Conservation (phyloP, 2,329 filamentous ascomycete species). For the Colletotrichum sansevieriae region DNA sequence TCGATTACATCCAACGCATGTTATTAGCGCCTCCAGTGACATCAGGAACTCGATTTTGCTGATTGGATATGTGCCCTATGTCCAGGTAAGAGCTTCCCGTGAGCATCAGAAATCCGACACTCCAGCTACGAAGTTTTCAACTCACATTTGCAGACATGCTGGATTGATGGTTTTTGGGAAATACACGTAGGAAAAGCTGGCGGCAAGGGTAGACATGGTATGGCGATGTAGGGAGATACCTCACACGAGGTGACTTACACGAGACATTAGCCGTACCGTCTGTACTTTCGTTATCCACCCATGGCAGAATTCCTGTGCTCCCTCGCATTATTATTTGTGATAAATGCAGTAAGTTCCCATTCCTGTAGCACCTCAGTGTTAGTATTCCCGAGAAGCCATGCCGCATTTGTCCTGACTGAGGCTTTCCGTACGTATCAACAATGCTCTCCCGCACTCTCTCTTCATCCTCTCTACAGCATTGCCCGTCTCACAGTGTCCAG, state of each 20-base stretch:
- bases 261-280: constrained; percentile 12
- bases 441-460: neutral
- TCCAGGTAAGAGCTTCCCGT: neutral
- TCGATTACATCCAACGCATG: constrained; percentile 4
- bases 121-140: neutral
- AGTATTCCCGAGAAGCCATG: constrained; percentile 24
- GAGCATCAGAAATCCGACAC: neutral
- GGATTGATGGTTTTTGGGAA: no score
- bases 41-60: constrained; percentile 2
- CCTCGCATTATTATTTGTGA: neutral
- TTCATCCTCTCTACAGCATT: neutral
- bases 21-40: neutral
- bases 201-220: neutral
- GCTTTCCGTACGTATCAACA: neutral
- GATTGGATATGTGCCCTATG: constrained; percentile 4
- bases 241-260: constrained; percentile 10
- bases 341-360: neutral
- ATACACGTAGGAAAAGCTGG: neutral
- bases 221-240: constrained; percentile 14
- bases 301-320: constrained; percentile 2
- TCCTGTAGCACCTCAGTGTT: neutral
- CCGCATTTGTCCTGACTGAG: neutral
- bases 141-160: no score
- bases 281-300: constrained; percentile 1
- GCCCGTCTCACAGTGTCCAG: neutral